Base-by-base conservation (phyloP, 352 stramenopile species). In the Phytopythium mirpurense region DNA sequence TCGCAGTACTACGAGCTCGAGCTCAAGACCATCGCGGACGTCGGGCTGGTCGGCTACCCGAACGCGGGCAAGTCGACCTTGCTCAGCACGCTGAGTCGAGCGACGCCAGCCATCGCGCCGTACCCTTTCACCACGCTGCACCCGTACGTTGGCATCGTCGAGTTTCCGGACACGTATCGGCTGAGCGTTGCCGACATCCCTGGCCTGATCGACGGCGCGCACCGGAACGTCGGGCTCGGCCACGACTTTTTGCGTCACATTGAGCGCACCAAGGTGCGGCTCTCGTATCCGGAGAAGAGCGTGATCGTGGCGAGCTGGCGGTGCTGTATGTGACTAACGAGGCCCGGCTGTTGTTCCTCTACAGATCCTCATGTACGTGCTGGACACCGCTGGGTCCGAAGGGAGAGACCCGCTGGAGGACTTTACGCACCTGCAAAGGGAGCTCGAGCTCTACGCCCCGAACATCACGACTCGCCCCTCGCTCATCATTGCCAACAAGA, bases 81-180 rank as follows among this genome's bases (percentile, higher is more conserved):
- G 38, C 74, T 99, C 11, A 93, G 88, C 31, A 87, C 93, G 21
- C 78, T 99, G 52, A 98, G 88, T 41, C 81, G 82, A 18, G 95
- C 96, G 1, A 93, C 80, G 34, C 96, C 96, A 8, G 90, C 98
- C 57, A 97, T 99, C 56, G 97, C 95, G 10, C 87, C 90, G 21
- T 99, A 99, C 67, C 90, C 95, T 34, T 99, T 99, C 68, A 99
- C 97, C 49, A 99, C 96, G 44, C 72, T 99, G 34, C 87, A 98
- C 62, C 96, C 97, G 18, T 88, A 97, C 45, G 88, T 99, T 9
- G 97, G 96, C 27, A 96, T 94, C 37, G 88, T 98, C 46, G 90
- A 98, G 57, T 98, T 95, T 46, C 83, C 85, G 3, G 95, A 98
- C 74, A 96, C 85, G n/a, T 97, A 88, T 59, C 79, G 86, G 5